Base-by-base conservation (phyloP, 2,329 filamentous ascomycete genomes). In the Teratosphaeria zuluensis region DNA sequence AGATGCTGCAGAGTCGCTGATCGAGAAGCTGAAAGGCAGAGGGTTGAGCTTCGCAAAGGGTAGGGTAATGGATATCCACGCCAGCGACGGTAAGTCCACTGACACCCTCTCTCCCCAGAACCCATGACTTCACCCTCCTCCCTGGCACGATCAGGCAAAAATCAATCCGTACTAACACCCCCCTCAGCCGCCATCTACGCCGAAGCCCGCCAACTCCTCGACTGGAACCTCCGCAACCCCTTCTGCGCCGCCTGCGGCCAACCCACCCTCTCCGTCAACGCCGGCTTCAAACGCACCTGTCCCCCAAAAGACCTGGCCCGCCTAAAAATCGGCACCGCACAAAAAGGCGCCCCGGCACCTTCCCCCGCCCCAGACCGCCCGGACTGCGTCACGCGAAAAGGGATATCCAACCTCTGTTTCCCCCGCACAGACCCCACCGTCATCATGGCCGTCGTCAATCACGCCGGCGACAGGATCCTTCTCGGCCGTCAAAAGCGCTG, bases 171-270 rank as follows among this genome's bases (percentile, higher is more conserved):
- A 16, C 51, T 53, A 14, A 54, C 14, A 35, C 11, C 35, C 11
- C n/a, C 56, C 28, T 24, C 48, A 94, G 94, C 92, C 60, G 90
- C 92, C 55, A 88, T 96, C 53, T 96, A 91, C 66, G 92, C 90
- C 14, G 90, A 96, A 74, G 89, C 91, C 7, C 86, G 92, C 58
- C 88, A 91, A 53, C 80, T 96, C 30, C 79, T 95, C 38, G 94
- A 97, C 77, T 99, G 94, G 94, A 97, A 99, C 76, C 81, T 81
- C 30, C 88, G 92, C 56, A 96, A 95, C 75, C 88, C 87, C 32
- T 99, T 90, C 79, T 99, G 94, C 73, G 91, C 86, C 33, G 87
- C 87, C 58, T 99, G 94, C 74, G 92, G 94, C 35, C 83, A 89
- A 68, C 84, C 82, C 28, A 97, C 91, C 0, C 77, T 96, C 61